phyloP scores from a whole-genome alignment of 176 grass and related monocot species.

The Ensete glaucum region DNA sequence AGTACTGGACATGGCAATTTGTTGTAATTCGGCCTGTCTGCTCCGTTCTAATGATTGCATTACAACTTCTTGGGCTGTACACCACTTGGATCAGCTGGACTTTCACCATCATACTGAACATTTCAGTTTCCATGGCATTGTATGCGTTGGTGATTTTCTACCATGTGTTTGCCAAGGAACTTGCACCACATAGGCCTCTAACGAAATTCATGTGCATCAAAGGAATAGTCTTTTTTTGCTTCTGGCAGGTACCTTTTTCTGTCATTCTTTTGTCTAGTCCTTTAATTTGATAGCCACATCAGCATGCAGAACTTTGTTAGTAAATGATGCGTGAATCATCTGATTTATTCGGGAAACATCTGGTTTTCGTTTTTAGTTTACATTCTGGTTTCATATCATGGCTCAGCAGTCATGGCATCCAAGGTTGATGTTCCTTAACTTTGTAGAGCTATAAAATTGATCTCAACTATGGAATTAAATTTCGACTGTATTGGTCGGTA shows the following conservation, averaged over 20 bases:
- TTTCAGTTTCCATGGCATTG: constrained; percentile 91
- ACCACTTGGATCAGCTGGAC: constrained; percentile 80
- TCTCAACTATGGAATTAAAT: too few species aligned
- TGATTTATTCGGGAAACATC: not conserved
- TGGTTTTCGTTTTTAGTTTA: not conserved
- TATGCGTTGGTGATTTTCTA: constrained; percentile 91
- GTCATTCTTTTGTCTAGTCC: not conserved
- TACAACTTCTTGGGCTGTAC: constrained; percentile 88
- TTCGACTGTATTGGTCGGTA: too few species aligned
- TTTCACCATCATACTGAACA: constrained; percentile 79
- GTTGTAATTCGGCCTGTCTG: constrained; percentile 79
- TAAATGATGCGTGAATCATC: not conserved
- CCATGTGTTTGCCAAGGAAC: constrained; percentile 91
- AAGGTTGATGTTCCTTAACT: too few species aligned
- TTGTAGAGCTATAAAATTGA: too few species aligned
- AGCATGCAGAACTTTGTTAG: not conserved
- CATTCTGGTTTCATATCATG: too few species aligned
- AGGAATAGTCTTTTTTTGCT: constrained; percentile 96
- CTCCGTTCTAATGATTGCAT: constrained; percentile 66
- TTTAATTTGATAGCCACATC: not conserved
- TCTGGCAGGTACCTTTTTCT: constrained; percentile 72
- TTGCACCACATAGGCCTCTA: constrained; percentile 90
- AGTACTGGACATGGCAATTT: constrained; percentile 99
- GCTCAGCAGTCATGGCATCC: too few species aligned
- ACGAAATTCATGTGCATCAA: constrained; percentile 95